Evolutionary conservation across 2,329 filamentous ascomycete species (phyloP), one percentile per base, ranked within the genome.

Genomic region (Fusarium sp.): DNA sequence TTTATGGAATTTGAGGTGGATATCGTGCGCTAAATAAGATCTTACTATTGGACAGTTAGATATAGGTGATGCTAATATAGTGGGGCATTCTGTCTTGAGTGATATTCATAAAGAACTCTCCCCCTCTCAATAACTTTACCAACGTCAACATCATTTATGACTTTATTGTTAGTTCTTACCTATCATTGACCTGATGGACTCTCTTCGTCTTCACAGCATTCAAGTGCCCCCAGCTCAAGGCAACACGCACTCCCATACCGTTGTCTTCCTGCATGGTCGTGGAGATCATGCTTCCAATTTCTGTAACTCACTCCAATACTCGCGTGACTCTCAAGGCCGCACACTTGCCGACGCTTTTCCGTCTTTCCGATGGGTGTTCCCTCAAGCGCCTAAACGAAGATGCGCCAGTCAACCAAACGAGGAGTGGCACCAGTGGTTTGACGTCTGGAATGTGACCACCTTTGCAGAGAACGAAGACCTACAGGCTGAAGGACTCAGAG

Each of bases 331-430:
- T 0, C 61, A 57, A 8, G 59, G 68, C n/a, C 76, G 67, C 18
- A 77, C 75, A 5, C 79, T 85, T 2, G 47, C 73, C 23, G 77
- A 81, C 6, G 70, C 74, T 10, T 82, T 85, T 36, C 83, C 84
- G 6, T 78, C 79, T 7, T 78, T 85, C 69, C 79, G 81, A 57
- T 86, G 83, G 81, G 82, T 86, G 4, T 86, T 86, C 51, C 83
- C 84, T 9, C 78, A 81, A 53, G 81, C 83, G 3, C 79, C 79
- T 12, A 23, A 72, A 36, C 72, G 74, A 53, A 40, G 74, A 50
- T 69, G 74, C 45, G 75, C 77, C 54, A 61, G 53, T 6, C 62
- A 55, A 15, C 66, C 65, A 9, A 28, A 77, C 28, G 62, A 72
- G 9, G 62, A 72, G 9, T 57, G 69, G 57, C 77, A 80, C 10